These are phyloP conservation scores for Nannochloropsis gaditana DNA, from an alignment of 108 stramenopile genomes.

Conservation along the genomic window DNA sequence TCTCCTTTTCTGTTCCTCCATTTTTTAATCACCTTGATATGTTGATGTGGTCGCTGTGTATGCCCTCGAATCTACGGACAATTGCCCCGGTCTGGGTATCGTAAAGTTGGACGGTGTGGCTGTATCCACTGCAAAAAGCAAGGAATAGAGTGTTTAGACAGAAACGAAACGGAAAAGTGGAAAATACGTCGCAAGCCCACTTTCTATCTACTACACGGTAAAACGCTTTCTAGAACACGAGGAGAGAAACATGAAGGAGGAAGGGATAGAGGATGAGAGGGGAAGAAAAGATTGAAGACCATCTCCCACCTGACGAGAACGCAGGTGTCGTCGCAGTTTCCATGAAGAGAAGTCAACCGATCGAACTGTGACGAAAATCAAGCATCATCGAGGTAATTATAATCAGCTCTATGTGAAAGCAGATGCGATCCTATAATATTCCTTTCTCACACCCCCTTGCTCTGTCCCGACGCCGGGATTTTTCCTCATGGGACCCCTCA, in stretches of 20 bases:
- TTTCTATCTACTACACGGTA: neutral
- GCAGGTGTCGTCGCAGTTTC: neutral
- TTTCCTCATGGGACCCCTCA: neutral
- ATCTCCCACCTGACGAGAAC: conserved; percentile 19
- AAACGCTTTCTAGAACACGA: too few species aligned
- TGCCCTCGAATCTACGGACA: conserved; percentile 24
- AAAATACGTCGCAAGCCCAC: conserved; percentile 30
- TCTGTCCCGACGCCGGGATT: neutral
- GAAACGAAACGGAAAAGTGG: conserved; percentile 33
- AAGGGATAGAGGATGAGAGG: neutral
- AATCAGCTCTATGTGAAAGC: too few species aligned
- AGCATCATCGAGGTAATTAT: too few species aligned
- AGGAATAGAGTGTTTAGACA: conserved; percentile 37
- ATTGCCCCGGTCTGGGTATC: conserved; percentile 33
- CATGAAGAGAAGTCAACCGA: neutral
- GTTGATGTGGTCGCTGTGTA: conserved; percentile 53
- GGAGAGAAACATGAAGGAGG: neutral
- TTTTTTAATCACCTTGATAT: conserved; percentile 24
- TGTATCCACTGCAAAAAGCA: conserved; percentile 45
- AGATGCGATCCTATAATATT: neutral
- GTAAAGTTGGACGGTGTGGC: conserved; percentile 29
- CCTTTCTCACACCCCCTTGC: neutral
- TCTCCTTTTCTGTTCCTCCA: neutral
- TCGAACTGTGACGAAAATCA: neutral
- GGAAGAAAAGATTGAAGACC: conserved; percentile 17